Percentiles rank a stretch among this genome's conserved stretches.
phyloP scores from a whole-genome alignment of 2,329 filamentous ascomycete genomes.

The Colletotrichum orchidophilum region DNA sequence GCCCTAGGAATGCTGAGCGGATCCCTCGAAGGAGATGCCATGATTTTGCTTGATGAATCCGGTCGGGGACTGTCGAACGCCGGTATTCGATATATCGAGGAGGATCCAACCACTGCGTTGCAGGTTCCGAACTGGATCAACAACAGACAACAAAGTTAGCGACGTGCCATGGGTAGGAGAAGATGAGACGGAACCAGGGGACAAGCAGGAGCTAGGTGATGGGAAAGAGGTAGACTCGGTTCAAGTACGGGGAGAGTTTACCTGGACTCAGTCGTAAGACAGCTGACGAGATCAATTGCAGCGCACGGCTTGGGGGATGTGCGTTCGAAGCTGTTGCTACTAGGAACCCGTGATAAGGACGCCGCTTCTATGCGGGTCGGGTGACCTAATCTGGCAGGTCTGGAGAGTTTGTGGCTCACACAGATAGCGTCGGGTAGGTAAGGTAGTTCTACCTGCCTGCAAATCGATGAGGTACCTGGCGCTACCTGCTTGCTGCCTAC shows the following conservation, averaged over 20 bases:
- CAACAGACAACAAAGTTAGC: conserved; percentile 31
- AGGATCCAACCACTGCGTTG: conserved; percentile 25
- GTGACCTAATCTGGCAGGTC: conserved; percentile 35
- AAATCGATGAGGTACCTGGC: too few species aligned
- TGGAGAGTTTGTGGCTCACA: conserved; percentile 29
- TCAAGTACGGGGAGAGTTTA: conserved; percentile 23
- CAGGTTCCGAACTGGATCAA: conserved; percentile 28
- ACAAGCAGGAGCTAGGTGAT: neutral
- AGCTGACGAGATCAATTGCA: conserved; percentile 35
- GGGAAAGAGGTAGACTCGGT: neutral
- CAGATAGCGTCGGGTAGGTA: conserved; percentile 21
- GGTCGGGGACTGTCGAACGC: conserved; percentile 8
- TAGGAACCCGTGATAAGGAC: conserved; percentile 34
- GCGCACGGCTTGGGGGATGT: conserved; percentile 25
- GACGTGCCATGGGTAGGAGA: conserved; percentile 9
- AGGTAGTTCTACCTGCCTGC: neutral
- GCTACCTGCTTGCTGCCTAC: neutral
- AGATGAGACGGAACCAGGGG: conserved; percentile 4
- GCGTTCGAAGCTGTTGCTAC: conserved; percentile 30
- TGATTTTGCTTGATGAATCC: conserved; percentile 35
- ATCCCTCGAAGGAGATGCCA: conserved; percentile 51
- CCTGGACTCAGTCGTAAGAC: conserved; percentile 27
- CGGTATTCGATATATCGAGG: conserved; percentile 9
- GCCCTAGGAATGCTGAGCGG: conserved; percentile 44
- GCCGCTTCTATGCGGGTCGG: conserved; percentile 29